Evolutionary conservation across 1,139 yeast species (phyloP), one percentile per base, ranked within the genome.

Genomic region (Kodamaea ohmeri): DNA sequence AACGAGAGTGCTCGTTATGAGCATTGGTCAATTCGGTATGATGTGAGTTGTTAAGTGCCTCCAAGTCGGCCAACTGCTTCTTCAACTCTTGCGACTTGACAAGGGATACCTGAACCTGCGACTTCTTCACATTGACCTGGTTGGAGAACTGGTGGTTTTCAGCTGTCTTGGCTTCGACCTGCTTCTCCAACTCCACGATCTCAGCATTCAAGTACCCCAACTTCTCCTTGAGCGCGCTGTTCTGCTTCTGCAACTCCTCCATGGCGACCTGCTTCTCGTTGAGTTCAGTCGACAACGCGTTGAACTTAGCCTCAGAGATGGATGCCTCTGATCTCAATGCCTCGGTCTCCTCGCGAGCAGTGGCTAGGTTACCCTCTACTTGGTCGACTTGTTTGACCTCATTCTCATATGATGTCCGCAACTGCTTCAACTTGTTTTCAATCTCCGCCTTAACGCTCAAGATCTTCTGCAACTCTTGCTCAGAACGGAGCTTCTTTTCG

Each of bases 301-400:
- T 83, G 48, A 78, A 76, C 47, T 80, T 84, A 6, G 96, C 95
- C 57, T 90, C 96, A 2, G 89, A 76, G 35, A 87, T 73, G 1
- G 89, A 78, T 2, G 87, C 71, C 50, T 90, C 95, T 37, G 87
- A 78, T 50, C 85, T 73, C 48, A 90, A 70, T 37, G 80, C 76
- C 44, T 81, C 87, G 9, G 84, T 75, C 53, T 89, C 97, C 44
- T 73, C 76, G 39, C 74, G 78, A 1, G 90, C 78, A 15, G 72
- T 60, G 8, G 66, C 63, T 48, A 88, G 68, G 34, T 75, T 70
- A 4, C 70, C 60, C 55, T 87, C 90, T 32, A 87, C 84, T 49
- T 80, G 79, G 39, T 76, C 75, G 32, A 83, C 84, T 50, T 86
- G 94, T 44, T 76, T 73, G 4, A 83, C 85, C 58, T 90, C 96